Conservation (phyloP, 768 basidiomycete genomes). For the Leucocoprinus sp. region DNA sequence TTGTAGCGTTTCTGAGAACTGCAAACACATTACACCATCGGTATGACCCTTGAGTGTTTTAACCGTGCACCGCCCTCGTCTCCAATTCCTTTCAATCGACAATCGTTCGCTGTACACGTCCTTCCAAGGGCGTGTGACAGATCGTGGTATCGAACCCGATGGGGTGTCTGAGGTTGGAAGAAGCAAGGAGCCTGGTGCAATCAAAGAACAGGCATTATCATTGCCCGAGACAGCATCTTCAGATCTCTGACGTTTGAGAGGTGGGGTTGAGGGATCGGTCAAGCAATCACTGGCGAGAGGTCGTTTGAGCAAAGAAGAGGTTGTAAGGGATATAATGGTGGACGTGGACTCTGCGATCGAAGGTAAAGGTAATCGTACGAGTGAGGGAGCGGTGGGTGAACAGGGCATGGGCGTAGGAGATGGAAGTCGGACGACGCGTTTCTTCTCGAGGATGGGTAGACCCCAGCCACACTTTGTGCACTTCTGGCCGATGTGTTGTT, state of each 20-base stretch:
- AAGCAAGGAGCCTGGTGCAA: slow-evolving; percentile 11
- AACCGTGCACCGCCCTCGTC: slow-evolving; percentile 80
- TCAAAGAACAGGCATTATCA: slow-evolving; percentile 7
- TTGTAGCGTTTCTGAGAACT: slow-evolving; percentile 78
- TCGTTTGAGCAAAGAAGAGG: slow-evolving; percentile 20
- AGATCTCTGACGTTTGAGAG: slow-evolving; percentile 46
- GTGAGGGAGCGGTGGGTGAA: slow-evolving; percentile 26
- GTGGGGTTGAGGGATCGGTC: slow-evolving; percentile 21
- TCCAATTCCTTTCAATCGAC: slow-evolving; percentile 94
- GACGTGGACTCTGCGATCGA: slow-evolving; percentile 15
- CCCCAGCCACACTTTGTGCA: slow-evolving; percentile 98
- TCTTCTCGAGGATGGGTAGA: slow-evolving; percentile 74
- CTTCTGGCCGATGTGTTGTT: slow-evolving; percentile 96
- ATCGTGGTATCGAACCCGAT: slow-evolving; percentile 20
- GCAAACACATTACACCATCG: slow-evolving; percentile 95
- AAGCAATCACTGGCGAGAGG: slow-evolving; percentile 22
- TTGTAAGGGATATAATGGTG: slow-evolving; percentile 15
- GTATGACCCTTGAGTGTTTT: slow-evolving; percentile 88
- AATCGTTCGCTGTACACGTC: slow-evolving; percentile 97
- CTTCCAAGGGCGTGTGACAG: slow-evolving; percentile 89
- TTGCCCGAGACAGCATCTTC: slow-evolving; percentile 15
- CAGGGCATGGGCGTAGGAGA: slow-evolving; percentile 2
- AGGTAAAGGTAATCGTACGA: slow-evolving; percentile 27
- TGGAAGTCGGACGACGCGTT: slow-evolving; percentile 26
- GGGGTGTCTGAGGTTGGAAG: slow-evolving; percentile 14